Conservation (phyloP, 805 yeast genomes). For the Saturnispora ahearnii region DNA sequence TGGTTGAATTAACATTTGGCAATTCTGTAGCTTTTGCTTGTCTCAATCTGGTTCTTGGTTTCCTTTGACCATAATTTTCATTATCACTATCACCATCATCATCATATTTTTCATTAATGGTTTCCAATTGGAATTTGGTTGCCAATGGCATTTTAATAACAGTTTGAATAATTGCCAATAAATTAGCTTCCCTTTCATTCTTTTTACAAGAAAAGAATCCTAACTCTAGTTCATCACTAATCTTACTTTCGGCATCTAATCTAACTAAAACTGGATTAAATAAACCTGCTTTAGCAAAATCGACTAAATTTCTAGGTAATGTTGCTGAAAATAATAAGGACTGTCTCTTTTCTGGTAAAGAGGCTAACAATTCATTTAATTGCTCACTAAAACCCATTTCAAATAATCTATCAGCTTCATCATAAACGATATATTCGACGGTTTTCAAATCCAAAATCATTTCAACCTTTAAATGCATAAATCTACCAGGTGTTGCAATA, state of each 20-base stretch:
- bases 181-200: conserved; percentile 83
- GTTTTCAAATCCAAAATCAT: conserved; percentile 80
- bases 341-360: conserved; percentile 77
- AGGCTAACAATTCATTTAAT: conserved; percentile 75
- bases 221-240: conserved; percentile 87
- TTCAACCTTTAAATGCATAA: conserved; percentile 89
- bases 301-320: conserved; percentile 82
- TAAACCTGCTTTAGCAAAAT: conserved; percentile 95
- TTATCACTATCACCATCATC: conserved; percentile 47
- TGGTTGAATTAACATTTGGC: conserved; percentile 81
- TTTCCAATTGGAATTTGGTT: conserved; percentile 54
- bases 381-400: conserved; percentile 96
- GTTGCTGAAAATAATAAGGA: conserved; percentile 92
- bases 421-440: conserved; percentile 87
- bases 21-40: conserved; percentile 74
- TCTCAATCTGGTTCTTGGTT: conserved; percentile 35
- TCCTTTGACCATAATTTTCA: conserved; percentile 26
- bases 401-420: conserved; percentile 93
- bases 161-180: conserved; percentile 68
- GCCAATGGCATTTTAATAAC: conserved; percentile 80
- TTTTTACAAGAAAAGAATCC: conserved; percentile 72
- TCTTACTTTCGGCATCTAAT: conserved; percentile 84
- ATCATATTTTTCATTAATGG: conserved; percentile 39
- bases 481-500: conserved; percentile 97
- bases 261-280: conserved; percentile 87